Conservation (phyloP, 805 yeast species). For the Nakazawaea molendinolei region DNA sequence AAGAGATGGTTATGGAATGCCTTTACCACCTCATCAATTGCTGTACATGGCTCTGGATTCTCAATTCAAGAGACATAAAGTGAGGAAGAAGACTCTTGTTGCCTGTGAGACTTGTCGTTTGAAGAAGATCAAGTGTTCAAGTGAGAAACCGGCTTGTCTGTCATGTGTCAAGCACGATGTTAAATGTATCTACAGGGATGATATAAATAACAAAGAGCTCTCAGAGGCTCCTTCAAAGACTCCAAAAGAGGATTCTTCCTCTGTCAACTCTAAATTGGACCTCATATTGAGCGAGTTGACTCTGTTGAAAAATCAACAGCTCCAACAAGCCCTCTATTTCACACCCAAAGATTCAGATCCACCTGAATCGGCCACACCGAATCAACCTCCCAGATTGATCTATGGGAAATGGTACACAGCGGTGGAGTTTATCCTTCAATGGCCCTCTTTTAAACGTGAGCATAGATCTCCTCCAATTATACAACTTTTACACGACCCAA, state of each 20-base stretch:
- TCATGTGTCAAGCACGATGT: constrained; percentile 2
- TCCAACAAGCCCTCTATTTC: neutral
- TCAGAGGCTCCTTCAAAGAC: neutral
- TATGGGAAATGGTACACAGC: constrained; percentile 10
- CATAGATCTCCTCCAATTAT: neutral
- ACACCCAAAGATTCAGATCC: constrained; percentile 5
- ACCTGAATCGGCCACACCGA: neutral
- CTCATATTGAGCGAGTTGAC: constrained; percentile 3
- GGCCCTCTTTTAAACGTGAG: constrained; percentile 5
- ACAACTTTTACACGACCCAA: neutral
- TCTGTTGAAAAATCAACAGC: neutral
- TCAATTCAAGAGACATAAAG: neutral
- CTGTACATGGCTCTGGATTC: neutral
- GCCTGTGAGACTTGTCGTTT: constrained; percentile 27
- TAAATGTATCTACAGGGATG: constrained; percentile 8
- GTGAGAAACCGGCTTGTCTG: constrained; percentile 9
- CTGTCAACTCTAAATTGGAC: too few species aligned
- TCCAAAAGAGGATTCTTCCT: too few species aligned
- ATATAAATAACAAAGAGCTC: neutral
- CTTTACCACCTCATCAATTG: neutral
- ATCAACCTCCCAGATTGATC: neutral
- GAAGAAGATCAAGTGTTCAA: constrained; percentile 23
- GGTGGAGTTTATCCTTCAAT: constrained; percentile 5
- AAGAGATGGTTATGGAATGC: too few species aligned
- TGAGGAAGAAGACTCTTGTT: constrained; percentile 12